A percentile compares a stretch with the other conserved stretches of the same genome.
phyloP scores from a whole-genome alignment of 495 filamentous ascomycete genomes.

The Tetracladium marchalianum region DNA sequence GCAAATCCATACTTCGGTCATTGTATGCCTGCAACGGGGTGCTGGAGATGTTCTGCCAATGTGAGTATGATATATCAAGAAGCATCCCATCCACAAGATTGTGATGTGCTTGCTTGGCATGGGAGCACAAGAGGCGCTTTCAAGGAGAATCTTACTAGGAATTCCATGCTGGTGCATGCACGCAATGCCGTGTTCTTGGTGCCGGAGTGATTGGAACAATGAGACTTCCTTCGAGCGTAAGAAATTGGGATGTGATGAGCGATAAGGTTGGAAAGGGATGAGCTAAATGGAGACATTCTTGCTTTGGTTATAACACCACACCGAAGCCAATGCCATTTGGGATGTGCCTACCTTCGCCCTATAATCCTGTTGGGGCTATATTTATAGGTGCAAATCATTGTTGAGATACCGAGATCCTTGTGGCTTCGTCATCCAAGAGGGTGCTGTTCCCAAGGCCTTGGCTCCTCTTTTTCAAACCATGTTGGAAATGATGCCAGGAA shows the following conservation, averaged over 20 bases:
- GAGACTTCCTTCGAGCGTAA: constrained; percentile 58
- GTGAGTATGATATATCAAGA: constrained; percentile 55
- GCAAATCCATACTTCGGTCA: too few species aligned
- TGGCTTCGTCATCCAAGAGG: constrained; percentile 58
- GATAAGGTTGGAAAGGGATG: constrained; percentile 48
- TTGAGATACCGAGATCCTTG: constrained; percentile 40
- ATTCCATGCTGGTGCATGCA: constrained; percentile 61
- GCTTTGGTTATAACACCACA: constrained; percentile 55
- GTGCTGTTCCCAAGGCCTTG: constrained; percentile 48
- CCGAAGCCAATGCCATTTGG: constrained; percentile 46
- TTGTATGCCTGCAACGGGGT: too few species aligned
- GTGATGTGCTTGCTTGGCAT: constrained; percentile 59
- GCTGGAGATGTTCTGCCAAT: constrained; percentile 66
- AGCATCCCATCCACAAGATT: constrained; percentile 28
- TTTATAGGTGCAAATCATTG: constrained; percentile 58
- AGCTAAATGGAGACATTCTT: constrained; percentile 59
- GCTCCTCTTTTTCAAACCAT: constrained; percentile 45
- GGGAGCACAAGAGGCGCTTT: constrained; percentile 48
- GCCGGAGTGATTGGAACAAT: constrained; percentile 52
- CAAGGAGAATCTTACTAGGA: constrained; percentile 44
- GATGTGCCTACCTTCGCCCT: constrained; percentile 35
- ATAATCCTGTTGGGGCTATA: constrained; percentile 49
- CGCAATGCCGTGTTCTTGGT: constrained; percentile 49
- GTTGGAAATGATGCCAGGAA: constrained; percentile 44
- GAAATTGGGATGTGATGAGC: constrained; percentile 48